Evolutionary conservation across 2,329 filamentous ascomycete genomes (phyloP).

Genomic region (Ophiostoma tasmaniense): DNA sequence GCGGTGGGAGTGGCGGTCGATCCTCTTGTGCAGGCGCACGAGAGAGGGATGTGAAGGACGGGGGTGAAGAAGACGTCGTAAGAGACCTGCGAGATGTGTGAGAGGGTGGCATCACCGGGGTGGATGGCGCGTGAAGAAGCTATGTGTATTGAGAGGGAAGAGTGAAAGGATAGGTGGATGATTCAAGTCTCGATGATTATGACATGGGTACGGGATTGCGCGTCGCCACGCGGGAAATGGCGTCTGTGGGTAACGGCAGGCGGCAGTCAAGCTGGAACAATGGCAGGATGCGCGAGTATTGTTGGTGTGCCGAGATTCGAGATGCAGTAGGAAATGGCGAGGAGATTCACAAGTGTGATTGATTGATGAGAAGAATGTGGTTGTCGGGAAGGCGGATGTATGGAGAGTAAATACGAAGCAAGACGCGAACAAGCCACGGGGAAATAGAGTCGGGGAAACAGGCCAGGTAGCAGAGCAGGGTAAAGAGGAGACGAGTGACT

Average conservation of each 20-base stretch:
- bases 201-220: slow-evolving; percentile 2
- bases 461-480: background rate
- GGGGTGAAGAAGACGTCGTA: slow-evolving; percentile 49
- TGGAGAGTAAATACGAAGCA: background rate
- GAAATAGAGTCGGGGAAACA: background rate
- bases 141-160: background rate
- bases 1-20: slow-evolving; percentile 23
- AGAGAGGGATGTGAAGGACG: slow-evolving; percentile 45
- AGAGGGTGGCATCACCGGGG: slow-evolving; percentile 11
- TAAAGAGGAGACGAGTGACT: background rate
- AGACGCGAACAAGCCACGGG: background rate
- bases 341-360: background rate
- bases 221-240: slow-evolving; percentile 3
- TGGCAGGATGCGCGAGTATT: background rate
- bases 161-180: background rate
- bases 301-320: background rate
- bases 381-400: background rate
- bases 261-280: background rate
- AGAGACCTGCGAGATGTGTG: slow-evolving; percentile 24
- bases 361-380: background rate
- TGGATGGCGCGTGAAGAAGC: no score
- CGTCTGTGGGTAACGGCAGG: background rate
- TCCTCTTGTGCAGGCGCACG: slow-evolving; percentile 55
- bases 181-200: background rate
- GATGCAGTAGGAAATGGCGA: background rate